Conservation (phyloP, 768 basidiomycete species). For the Chalciporus piperatus region DNA sequence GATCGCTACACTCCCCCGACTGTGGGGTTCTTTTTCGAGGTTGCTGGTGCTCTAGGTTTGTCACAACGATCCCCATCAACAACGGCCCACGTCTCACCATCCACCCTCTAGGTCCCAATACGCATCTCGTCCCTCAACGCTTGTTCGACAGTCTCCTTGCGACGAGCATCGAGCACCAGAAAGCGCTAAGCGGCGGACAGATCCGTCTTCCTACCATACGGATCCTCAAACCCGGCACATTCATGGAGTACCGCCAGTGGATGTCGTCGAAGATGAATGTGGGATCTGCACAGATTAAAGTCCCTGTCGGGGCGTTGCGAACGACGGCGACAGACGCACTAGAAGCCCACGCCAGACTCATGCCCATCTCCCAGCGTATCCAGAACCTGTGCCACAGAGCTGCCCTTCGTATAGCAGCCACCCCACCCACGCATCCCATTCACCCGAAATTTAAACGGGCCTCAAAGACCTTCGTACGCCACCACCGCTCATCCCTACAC, state of each 20-base stretch:
- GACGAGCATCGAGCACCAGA: background rate
- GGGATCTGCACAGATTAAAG: constrained; percentile 12
- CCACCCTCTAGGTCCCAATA: constrained; percentile 3
- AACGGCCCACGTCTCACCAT: background rate
- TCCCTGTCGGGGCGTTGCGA: too few relatives aligned
- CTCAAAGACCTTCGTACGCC: background rate
- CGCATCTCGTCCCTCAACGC: background rate
- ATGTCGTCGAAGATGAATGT: constrained; percentile 4
- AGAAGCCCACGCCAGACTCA: background rate
- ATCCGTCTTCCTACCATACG: constrained; percentile 20
- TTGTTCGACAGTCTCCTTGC: constrained; percentile 9
- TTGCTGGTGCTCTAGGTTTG: constrained; percentile 9
- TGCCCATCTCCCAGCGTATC: background rate
- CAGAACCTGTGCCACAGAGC: constrained; percentile 1
- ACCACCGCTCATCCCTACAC: background rate
- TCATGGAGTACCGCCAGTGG: constrained; percentile 16
- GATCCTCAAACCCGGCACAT: constrained; percentile 18
- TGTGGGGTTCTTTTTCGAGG: constrained; percentile 17
- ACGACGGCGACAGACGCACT: too few relatives aligned
- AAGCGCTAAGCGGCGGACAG: background rate
- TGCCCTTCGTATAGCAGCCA: background rate
- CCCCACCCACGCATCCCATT: background rate
- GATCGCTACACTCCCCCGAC: constrained; percentile 1
- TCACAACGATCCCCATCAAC: background rate
- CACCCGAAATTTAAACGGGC: background rate